These are phyloP conservation scores for Volutella citrinella DNA, from an alignment of 2,329 filamentous ascomycete species.

Conservation along the genomic window DNA sequence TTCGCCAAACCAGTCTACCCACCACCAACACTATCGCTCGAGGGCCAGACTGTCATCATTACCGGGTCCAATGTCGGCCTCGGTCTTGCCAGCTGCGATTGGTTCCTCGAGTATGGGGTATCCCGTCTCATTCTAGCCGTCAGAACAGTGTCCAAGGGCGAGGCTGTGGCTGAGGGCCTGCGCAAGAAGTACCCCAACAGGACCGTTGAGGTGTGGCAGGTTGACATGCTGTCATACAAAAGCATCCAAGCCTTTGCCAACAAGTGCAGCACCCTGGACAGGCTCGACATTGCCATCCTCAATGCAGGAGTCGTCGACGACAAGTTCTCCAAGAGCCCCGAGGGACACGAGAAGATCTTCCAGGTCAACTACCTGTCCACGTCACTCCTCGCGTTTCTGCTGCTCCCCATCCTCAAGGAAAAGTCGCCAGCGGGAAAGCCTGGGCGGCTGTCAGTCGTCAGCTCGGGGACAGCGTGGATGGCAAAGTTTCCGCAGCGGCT, in stretches of 20 bases:
- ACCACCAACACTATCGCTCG: too few species aligned
- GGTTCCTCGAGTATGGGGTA: conserved; percentile 36
- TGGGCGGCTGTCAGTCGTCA: conserved; percentile 8
- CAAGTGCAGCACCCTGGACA: conserved; percentile 28
- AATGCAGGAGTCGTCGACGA: conserved; percentile 38
- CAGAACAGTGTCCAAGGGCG: conserved; percentile 36
- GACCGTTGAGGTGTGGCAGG: conserved; percentile 39
- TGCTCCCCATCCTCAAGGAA: conserved; percentile 8
- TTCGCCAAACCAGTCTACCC: too few species aligned
- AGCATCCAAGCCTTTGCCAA: conserved; percentile 39
- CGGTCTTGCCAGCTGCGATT: conserved; percentile 40
- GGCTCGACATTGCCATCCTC: conserved; percentile 42
- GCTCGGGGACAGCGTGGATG: conserved; percentile 3
- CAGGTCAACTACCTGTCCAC: conserved; percentile 40
- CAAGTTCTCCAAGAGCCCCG: conserved; percentile 21
- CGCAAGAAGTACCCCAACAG: conserved; percentile 16
- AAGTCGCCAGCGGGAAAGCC: conserved; percentile 1
- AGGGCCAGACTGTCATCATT: conserved; percentile 39
- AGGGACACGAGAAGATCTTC: conserved; percentile 37
- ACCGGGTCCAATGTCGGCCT: conserved; percentile 45
- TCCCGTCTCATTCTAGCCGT: conserved; percentile 41
- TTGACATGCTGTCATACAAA: conserved; percentile 42
- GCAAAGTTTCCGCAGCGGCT: conserved; percentile 1
- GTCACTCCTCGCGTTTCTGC: conserved; percentile 27
- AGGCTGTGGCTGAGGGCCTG: conserved; percentile 33